Evolutionary conservation across 2,329 filamentous ascomycete species (phyloP).

Genomic region (Exophiala spinifera): DNA sequence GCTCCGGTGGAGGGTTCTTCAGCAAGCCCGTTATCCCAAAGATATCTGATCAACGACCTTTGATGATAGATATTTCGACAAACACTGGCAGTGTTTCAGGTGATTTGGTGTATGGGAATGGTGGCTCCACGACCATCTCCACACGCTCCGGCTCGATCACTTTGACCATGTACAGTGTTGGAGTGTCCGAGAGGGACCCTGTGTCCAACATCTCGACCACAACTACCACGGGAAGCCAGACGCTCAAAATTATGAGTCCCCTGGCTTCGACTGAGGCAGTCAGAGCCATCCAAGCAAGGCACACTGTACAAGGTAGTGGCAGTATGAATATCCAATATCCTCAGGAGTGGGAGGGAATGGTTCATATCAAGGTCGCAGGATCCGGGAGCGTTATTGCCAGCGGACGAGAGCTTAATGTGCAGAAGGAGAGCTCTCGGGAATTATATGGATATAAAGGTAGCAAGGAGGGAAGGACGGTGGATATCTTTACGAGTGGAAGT

Average conservation of each 20-base stretch:
- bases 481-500: constrained; percentile 19
- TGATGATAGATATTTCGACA: constrained; percentile 32
- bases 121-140: constrained; percentile 42
- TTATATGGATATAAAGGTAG: constrained; percentile 22
- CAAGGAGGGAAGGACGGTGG: constrained; percentile 17
- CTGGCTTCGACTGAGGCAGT: constrained; percentile 14
- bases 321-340: constrained; percentile 33
- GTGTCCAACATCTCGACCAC: constrained; percentile 14
- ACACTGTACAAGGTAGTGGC: constrained; percentile 27
- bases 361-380: constrained; percentile 25
- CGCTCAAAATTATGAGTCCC: constrained; percentile 12
- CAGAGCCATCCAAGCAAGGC: constrained; percentile 24
- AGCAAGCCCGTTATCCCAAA: constrained; percentile 7
- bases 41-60: constrained; percentile 7
- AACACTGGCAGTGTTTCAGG: constrained; percentile 32
- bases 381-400: constrained; percentile 24
- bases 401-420: constrained; percentile 28
- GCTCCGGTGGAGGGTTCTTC: constrained; percentile 23
- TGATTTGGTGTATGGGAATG: constrained; percentile 48
- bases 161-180: constrained; percentile 42
- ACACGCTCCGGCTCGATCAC: constrained; percentile 49
- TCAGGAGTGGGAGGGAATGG: constrained; percentile 32
- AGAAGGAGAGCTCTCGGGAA: constrained; percentile 17
- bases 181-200: constrained; percentile 17
- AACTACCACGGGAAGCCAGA: constrained; percentile 14